These are phyloP conservation scores for Stagonosporopsis vannaccii DNA, from an alignment of 2,329 filamentous ascomycete genomes.

Conservation along the genomic window DNA sequence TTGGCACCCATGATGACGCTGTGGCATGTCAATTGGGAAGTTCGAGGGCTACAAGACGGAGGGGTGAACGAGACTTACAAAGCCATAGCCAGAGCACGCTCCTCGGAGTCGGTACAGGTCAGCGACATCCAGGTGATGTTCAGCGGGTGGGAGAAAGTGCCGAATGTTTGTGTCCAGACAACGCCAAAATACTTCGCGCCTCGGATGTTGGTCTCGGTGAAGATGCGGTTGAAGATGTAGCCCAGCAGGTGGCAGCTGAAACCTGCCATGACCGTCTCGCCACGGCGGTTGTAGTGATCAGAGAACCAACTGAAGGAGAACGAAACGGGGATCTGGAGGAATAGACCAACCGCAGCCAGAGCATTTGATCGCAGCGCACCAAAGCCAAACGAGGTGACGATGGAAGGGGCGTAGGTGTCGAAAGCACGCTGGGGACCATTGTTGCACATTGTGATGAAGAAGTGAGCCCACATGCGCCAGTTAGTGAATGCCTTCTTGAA, in stretches of 20 bases:
- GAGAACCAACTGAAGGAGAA: constrained; percentile 62
- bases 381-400: constrained; percentile 63
- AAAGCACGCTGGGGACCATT: constrained; percentile 58
- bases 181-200: constrained; percentile 62
- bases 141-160: constrained; percentile 63
- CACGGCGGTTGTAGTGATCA: constrained; percentile 60
- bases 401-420: constrained; percentile 62
- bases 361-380: constrained; percentile 59
- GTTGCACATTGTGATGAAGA: constrained; percentile 60
- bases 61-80: constrained; percentile 46
- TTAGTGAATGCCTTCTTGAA: constrained; percentile 59
- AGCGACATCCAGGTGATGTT: constrained; percentile 69
- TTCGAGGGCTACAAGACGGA: no score
- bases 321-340: constrained; percentile 61
- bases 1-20: constrained; percentile 69
- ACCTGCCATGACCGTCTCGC: constrained; percentile 61
- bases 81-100: constrained; percentile 67
- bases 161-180: constrained; percentile 64
- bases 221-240: constrained; percentile 63
- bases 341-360: constrained; percentile 62
- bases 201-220: constrained; percentile 49
- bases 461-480: constrained; percentile 62
- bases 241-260: constrained; percentile 57
- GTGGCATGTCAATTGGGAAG: neutral
- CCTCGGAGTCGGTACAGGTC: constrained; percentile 63